Evolutionary conservation across 352 stramenopile genomes (phyloP), one percentile per base, ranked within the genome.

Genomic region (Phytopythium delawarense): DNA sequence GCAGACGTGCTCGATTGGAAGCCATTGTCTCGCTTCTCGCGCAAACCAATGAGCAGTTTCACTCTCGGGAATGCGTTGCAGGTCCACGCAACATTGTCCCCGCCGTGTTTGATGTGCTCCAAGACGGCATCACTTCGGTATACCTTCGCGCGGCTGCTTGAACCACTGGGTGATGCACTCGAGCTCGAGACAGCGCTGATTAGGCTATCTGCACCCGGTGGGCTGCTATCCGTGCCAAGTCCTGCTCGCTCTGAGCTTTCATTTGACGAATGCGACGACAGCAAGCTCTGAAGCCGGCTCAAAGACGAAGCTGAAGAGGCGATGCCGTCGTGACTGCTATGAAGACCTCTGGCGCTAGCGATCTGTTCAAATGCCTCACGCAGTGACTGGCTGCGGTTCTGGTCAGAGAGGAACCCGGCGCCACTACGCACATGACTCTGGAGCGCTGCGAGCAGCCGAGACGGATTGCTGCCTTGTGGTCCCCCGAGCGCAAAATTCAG

Each of bases 381-480:
- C 32, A 57, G 42, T 18, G 56, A 53, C n/a, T 42, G 23, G 21
- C 32, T 40, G 7, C 51, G 32, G 32, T 45, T 57, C 25, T 37
- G 20, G 9, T 57, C 51, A 18, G 51, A 57, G 12, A 57, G 32
- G 5, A 42, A 37, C 0, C 30, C 30, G 20, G 9, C 7, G 11
- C 67, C 15, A 49, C 70, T 45, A 67, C 74, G 59, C 60, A 64
- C 62, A 72, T 80, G 51, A 23, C 51, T 60, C 40, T 89, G 77
- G 0, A 92, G 64, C 20, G 81, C 83, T 6, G 83, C 81, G 16
- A 92, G 62, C 13, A 92, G 53, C 0, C 84, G 72, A 55, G 83
- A 91, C 18, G 76, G 63, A 0, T 70, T 66, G 7, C 66, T 59
- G 39, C 72, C 65, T 57, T 67, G 64, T 30, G 59, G 59, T 5